A percentile compares a stretch with the other conserved stretches of the same genome.
phyloP scores from a whole-genome alignment of 176 grass and related monocot genomes.

The Oryza brachyantha region DNA sequence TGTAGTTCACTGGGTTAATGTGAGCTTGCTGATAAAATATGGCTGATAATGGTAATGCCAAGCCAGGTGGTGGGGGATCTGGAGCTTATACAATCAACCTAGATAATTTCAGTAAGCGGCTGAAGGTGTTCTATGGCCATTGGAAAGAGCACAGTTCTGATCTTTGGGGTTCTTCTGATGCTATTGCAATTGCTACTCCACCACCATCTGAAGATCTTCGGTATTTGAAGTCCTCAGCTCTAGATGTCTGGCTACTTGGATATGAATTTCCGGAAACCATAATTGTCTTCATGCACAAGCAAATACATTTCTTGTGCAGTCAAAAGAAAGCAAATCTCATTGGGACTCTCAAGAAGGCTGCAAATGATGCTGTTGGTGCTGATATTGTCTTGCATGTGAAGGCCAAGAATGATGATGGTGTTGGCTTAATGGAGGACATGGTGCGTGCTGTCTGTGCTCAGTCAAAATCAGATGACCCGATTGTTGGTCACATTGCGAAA shows the following conservation, averaged over 20 bases:
- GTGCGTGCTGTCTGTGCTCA: constrained; percentile 47
- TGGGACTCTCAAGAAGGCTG: constrained; percentile 62
- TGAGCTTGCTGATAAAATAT: constrained; percentile 39
- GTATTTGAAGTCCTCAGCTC: constrained; percentile 76
- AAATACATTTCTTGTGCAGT: constrained; percentile 80
- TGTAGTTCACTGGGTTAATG: constrained; percentile 35
- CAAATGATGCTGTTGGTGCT: constrained; percentile 63
- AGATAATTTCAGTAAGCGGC: constrained; percentile 64
- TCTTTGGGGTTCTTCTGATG: constrained; percentile 68
- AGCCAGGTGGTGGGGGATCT: constrained; percentile 27
- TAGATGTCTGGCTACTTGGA: constrained; percentile 81
- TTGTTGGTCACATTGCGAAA: constrained; percentile 73
- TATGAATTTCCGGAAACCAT: constrained; percentile 96
- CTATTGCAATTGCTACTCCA: constrained; percentile 70
- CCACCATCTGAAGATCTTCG: constrained; percentile 79
- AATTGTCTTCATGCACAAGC: constrained; percentile 70
- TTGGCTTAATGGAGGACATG: constrained; percentile 69
- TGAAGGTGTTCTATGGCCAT: constrained; percentile 66
- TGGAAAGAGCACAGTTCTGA: constrained; percentile 60
- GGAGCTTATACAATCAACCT: constrained; percentile 54
- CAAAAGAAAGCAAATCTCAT: constrained; percentile 78
- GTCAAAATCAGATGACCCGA: constrained; percentile 51
- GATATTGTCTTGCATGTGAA: constrained; percentile 84
- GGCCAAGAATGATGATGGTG: constrained; percentile 67
- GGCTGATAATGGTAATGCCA: constrained; percentile 49